These are phyloP conservation scores for Fusarium anguioides DNA, from an alignment of 2,329 filamentous ascomycete species.

Conservation along the genomic window DNA sequence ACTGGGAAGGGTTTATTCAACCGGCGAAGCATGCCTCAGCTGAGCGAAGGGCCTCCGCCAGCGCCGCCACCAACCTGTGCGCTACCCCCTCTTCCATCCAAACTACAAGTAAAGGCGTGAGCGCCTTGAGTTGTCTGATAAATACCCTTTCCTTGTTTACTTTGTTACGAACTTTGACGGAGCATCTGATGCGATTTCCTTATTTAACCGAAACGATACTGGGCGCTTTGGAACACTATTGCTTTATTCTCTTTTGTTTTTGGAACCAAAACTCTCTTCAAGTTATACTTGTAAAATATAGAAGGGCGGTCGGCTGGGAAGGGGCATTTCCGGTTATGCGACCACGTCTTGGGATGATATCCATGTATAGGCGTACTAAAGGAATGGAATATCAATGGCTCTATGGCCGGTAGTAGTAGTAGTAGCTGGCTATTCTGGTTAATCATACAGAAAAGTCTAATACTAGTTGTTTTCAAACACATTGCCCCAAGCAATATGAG, in stretches of 20 bases:
- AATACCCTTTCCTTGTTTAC: conserved; percentile 22
- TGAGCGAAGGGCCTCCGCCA: conserved; percentile 62
- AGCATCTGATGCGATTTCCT: conserved; percentile 27
- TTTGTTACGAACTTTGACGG: conserved; percentile 34
- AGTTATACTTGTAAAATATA: conserved; percentile 34
- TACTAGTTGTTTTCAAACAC: conserved; percentile 1
- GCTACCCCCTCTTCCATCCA: conserved; percentile 62
- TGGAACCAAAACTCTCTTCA: conserved; percentile 3
- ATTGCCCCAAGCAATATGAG: not conserved
- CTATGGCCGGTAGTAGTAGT: not conserved
- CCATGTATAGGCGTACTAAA: conserved; percentile 36
- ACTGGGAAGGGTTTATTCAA: conserved; percentile 45
- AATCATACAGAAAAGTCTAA: conserved; percentile 3
- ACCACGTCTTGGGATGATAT: conserved; percentile 38
- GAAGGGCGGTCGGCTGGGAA: conserved; percentile 24
- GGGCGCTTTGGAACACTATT: conserved; percentile 24
- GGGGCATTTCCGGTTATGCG: conserved; percentile 34
- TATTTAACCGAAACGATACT: conserved; percentile 28
- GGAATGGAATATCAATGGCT: conserved; percentile 6
- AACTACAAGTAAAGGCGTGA: conserved; percentile 36
- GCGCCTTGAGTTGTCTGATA: not conserved
- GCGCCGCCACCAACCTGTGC: conserved; percentile 66
- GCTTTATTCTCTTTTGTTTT: conserved; percentile 20
- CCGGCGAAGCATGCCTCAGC: conserved; percentile 63
- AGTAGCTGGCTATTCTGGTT: not conserved